Evolutionary conservation across 345 rosid species (phyloP), one percentile per base, ranked within the genome.

Genomic region (Chamaenerion angustifolium): DNA sequence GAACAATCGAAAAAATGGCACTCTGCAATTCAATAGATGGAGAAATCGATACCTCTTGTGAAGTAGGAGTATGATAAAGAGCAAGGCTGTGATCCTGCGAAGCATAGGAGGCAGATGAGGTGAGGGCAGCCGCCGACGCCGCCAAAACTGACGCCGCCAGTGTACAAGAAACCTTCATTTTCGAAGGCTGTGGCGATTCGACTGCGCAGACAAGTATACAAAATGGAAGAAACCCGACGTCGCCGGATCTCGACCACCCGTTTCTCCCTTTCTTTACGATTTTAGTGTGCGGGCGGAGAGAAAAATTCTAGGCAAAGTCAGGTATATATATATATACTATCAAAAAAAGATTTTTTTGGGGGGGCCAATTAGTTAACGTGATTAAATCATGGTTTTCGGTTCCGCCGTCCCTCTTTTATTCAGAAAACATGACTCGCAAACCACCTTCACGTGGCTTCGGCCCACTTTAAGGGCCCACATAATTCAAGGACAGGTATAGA

Each of bases 121-220:
- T 49, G 37, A 72, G 16, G 44, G 73, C 77, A 31, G 64, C 68
- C 37, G 73, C 51, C 21, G 77, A 68, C 19, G 71, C 77, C 10
- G 74, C 65, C 37, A 72, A 37, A 16, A 65, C 59, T 0, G 74
- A 68, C 27, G 74, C 77, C 21, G 60, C 58, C 42, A 61, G 11
- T 9, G 65, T 56, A 49, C 51, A 57, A 23, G 65, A 58, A 10
- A 54, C 75, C 71, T 67, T 77, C 83, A 73, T 66, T 48, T 48
- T 58, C 13, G 37, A 23, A 14, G 40, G 21, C 4, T 16, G 40
- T 48, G 18, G 17, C 27, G 42, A 3, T 14, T 41, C 23, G 40
- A 16, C 14, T 12, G 11, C 18, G 58, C 18, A 19, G 51, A 12
- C n/a, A 0, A 4, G 3, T 9, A 3, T 1, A 16, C 23, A 16